A percentile compares a stretch with the other conserved stretches of the same genome.
Conservation (phyloP, 2,329 filamentous ascomycete genomes). For the Fusarium cyanostomum region DNA sequence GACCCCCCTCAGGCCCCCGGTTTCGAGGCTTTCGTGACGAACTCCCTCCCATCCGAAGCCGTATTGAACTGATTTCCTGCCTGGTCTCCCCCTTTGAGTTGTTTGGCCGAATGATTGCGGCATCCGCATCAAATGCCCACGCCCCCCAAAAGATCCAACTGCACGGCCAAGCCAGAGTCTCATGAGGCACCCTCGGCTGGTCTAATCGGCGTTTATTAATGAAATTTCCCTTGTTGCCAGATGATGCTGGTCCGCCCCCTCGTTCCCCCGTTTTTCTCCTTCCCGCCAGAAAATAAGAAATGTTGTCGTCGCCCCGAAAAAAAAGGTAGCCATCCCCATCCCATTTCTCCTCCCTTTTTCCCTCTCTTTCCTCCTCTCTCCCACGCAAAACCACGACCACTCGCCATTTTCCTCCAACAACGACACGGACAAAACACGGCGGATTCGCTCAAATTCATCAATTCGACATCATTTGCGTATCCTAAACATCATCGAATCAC, state of each 20-base stretch:
- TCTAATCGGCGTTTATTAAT: slow-evolving; percentile 43
- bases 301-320: slow-evolving; percentile 54
- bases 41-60: slow-evolving; percentile 23
- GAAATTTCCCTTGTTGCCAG: slow-evolving; percentile 43
- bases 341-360: slow-evolving; percentile 41
- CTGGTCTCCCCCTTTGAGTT: slow-evolving; percentile 21
- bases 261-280: slow-evolving; percentile 58
- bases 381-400: slow-evolving; percentile 39
- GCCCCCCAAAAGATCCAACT: slow-evolving; percentile 5
- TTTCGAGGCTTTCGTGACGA: slow-evolving; percentile 3
- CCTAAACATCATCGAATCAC: slow-evolving; percentile 50
- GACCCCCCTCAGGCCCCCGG: slow-evolving; percentile 21
- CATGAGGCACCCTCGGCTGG: slow-evolving; percentile 32
- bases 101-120: slow-evolving; percentile 16
- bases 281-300: slow-evolving; percentile 56
- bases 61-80: slow-evolving; percentile 9
- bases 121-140: background rate
- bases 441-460: slow-evolving; percentile 53
- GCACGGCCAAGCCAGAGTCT: slow-evolving; percentile 16
- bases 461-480: slow-evolving; percentile 48
- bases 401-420: slow-evolving; percentile 49
- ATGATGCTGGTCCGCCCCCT: slow-evolving; percentile 40
- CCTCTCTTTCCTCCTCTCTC: slow-evolving; percentile 34
- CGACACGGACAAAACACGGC: slow-evolving; percentile 45
- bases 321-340: slow-evolving; percentile 64